These are phyloP conservation scores for Xylaria sp. DNA, from an alignment of 2,329 filamentous ascomycete genomes.

Conservation along the genomic window DNA sequence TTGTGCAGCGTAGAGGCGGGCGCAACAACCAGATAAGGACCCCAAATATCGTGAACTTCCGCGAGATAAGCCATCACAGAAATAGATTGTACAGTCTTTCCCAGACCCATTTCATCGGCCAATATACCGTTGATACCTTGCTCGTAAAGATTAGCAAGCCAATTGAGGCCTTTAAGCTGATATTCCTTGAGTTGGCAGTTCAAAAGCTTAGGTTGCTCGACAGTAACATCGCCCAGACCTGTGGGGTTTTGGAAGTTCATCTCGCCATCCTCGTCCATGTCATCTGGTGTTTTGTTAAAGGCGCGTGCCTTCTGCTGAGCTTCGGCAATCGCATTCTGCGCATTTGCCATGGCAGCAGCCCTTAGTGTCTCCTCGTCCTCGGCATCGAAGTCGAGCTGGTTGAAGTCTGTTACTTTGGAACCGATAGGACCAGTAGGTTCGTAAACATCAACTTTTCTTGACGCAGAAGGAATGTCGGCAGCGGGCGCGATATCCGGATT, in stretches of 20 bases:
- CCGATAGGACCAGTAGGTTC: slow-evolving; percentile 65
- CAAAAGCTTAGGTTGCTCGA: slow-evolving; percentile 92
- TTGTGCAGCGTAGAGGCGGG: slow-evolving; percentile 97
- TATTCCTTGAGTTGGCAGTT: slow-evolving; percentile 97
- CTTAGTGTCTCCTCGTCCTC: slow-evolving; percentile 87
- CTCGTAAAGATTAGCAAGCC: slow-evolving; percentile 98
- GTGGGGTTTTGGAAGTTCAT: slow-evolving; percentile 99
- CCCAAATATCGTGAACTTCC: slow-evolving; percentile 98
- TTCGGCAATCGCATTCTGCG: slow-evolving; percentile 93
- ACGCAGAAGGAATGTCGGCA: slow-evolving; percentile 54
- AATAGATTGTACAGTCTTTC: slow-evolving; percentile 98
- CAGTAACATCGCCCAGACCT: slow-evolving; percentile 91
- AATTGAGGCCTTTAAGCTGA: slow-evolving; percentile 98
- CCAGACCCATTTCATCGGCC: slow-evolving; percentile 99
- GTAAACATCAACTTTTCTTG: slow-evolving; percentile 59
- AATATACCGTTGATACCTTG: slow-evolving; percentile 99
- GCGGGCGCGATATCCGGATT: slow-evolving; percentile 75
- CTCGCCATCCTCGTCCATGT: slow-evolving; percentile 90
- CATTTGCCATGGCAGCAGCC: slow-evolving; percentile 91
- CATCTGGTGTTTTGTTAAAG: slow-evolving; percentile 81
- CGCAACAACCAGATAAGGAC: slow-evolving; percentile 94
- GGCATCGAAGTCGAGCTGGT: slow-evolving; percentile 94
- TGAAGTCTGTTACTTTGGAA: slow-evolving; percentile 88
- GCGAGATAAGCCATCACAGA: slow-evolving; percentile 99
- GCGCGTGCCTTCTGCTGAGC: slow-evolving; percentile 91